These are phyloP conservation scores for Helicostylum pulchrum DNA, from an alignment of 192 early-diverging fungal genomes.

Conservation along the genomic window DNA sequence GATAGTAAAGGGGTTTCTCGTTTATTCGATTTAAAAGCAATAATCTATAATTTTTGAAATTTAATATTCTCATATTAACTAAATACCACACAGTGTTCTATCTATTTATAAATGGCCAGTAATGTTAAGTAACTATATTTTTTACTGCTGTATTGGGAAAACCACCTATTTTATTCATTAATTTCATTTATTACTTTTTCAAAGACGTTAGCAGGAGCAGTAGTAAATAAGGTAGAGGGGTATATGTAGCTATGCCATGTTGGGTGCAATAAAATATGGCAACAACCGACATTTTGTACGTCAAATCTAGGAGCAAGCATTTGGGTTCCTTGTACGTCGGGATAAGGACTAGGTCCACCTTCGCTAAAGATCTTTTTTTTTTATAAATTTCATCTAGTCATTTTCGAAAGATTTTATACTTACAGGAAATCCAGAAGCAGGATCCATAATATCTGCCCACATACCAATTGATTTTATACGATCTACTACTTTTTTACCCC, in stretches of 20 bases:
- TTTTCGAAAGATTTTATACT: constrained; percentile 31
- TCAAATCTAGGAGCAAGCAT: constrained; percentile 68
- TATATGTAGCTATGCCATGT: constrained; percentile 88
- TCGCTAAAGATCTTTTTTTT: constrained; percentile 48
- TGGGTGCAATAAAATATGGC: constrained; percentile 82
- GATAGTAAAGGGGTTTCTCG: no score
- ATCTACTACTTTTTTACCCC: constrained; percentile 59
- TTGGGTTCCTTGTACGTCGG: constrained; percentile 84
- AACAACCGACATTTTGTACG: constrained; percentile 77
- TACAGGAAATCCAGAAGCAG: constrained; percentile 83
- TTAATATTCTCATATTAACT: no score
- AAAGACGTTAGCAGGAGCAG: constrained; percentile 58
- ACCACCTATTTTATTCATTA: no score
- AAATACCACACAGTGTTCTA: no score
- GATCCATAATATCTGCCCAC: constrained; percentile 93
- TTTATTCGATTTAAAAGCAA: no score
- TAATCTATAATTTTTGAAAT: no score
- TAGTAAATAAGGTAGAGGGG: constrained; percentile 83
- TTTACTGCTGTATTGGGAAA: no score
- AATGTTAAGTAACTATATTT: no score
- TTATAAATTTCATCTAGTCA: neutral
- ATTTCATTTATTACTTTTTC: constrained; percentile 32
- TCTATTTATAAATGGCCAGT: no score
- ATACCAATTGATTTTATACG: constrained; percentile 54
- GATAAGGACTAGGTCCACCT: constrained; percentile 76